Evolutionary conservation across 257 asterid genomes (phyloP).

Genomic region (Capsicum rhomboideum): DNA sequence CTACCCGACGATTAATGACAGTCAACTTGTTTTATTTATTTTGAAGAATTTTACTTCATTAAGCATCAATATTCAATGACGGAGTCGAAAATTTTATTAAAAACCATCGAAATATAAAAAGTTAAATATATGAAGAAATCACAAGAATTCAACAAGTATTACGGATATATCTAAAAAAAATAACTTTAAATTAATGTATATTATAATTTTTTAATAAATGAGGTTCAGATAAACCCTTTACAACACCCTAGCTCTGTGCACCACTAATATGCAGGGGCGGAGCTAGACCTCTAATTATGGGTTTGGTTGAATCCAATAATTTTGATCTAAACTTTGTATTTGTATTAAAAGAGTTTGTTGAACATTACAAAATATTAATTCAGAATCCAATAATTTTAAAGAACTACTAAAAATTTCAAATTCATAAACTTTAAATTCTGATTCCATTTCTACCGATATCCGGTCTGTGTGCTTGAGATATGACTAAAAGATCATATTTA

Average conservation of each 20-base stretch:
- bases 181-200: too few species aligned
- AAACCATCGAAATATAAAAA: neutral
- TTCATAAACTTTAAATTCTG: neutral
- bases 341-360: neutral
- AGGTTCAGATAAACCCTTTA: too few species aligned
- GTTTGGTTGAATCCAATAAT: neutral
- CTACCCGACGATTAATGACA: neutral
- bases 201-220: too few species aligned
- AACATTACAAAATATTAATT: neutral
- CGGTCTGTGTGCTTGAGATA: neutral
- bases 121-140: neutral
- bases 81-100: neutral
- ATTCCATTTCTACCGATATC: neutral
- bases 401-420: neutral
- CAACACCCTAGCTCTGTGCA: neutral
- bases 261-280: neutral
- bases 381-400: too few species aligned
- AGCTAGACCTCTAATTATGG: rapidly evolving
- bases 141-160: too few species aligned
- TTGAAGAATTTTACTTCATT: neutral
- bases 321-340: rapidly evolving
- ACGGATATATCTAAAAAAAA: too few species aligned
- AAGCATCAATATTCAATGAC: neutral
- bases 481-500: neutral
- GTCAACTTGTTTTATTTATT: neutral